Conservation (phyloP, 306 rosid species). For the Comarum palustre region DNA sequence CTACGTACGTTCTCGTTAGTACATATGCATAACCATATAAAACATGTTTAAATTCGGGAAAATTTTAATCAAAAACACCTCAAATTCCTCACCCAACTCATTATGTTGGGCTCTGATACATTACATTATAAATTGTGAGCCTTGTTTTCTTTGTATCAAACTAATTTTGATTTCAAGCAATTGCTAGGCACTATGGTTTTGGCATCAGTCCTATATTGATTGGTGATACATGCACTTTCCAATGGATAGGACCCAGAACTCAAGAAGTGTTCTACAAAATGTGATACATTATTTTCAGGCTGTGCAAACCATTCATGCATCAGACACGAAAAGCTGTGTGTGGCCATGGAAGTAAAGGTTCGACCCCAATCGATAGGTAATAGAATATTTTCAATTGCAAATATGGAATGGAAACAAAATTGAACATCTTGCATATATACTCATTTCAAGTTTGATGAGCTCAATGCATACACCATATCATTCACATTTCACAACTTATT, state of each 20-base stretch:
- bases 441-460: background rate
- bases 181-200: background rate
- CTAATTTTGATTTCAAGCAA: background rate
- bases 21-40: background rate
- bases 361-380: background rate
- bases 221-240: background rate
- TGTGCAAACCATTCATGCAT: background rate
- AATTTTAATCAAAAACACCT: background rate
- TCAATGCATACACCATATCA: background rate
- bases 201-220: background rate
- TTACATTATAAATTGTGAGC: background rate
- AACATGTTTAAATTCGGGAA: background rate
- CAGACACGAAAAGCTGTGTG: background rate
- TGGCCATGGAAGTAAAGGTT: conserved; percentile 1
- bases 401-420: background rate
- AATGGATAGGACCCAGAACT: background rate
- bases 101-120: background rate
- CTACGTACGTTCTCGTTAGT: background rate
- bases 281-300: background rate
- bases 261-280: background rate
- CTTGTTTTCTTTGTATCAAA: background rate
- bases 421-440: background rate
- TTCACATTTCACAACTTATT: background rate
- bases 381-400: background rate
- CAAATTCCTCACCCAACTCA: background rate